Conservation (phyloP, 2,329 filamentous ascomycete species). For the Sordariomycetes sp. region DNA sequence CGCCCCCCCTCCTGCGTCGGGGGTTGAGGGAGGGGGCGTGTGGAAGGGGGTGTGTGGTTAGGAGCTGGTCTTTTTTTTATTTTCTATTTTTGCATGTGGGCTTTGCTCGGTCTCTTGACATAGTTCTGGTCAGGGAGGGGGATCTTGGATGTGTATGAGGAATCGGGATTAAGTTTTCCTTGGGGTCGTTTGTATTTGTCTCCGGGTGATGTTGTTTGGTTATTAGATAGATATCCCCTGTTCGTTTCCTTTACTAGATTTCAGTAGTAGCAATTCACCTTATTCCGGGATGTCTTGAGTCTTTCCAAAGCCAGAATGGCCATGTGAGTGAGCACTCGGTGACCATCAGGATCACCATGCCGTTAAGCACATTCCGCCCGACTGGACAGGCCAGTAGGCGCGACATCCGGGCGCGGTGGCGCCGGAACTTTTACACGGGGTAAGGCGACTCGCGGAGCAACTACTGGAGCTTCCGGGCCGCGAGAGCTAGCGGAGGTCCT, state of each 20-base stretch:
- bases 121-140: too few relatives aligned
- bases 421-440: too few relatives aligned
- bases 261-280: background rate
- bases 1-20: background rate
- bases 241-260: background rate
- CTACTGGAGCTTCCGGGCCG: conserved; percentile 40
- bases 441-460: too few relatives aligned
- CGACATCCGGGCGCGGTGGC: conserved; percentile 27
- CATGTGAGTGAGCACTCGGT: too few relatives aligned
- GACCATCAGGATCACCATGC: background rate
- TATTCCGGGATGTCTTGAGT: background rate
- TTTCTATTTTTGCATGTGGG: background rate
- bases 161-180: background rate
- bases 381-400: conserved; percentile 34
- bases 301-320: background rate
- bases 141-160: background rate
- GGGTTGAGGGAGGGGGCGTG: background rate
- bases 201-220: background rate
- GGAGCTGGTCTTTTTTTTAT: too few relatives aligned
- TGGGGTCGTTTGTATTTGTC: background rate
- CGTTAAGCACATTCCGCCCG: background rate
- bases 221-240: background rate
- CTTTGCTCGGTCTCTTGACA: background rate
- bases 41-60: background rate
- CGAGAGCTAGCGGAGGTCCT: conserved; percentile 36